These are phyloP conservation scores for Colletotrichum karsti DNA, from an alignment of 2,329 filamentous ascomycete species.

Conservation along the genomic window DNA sequence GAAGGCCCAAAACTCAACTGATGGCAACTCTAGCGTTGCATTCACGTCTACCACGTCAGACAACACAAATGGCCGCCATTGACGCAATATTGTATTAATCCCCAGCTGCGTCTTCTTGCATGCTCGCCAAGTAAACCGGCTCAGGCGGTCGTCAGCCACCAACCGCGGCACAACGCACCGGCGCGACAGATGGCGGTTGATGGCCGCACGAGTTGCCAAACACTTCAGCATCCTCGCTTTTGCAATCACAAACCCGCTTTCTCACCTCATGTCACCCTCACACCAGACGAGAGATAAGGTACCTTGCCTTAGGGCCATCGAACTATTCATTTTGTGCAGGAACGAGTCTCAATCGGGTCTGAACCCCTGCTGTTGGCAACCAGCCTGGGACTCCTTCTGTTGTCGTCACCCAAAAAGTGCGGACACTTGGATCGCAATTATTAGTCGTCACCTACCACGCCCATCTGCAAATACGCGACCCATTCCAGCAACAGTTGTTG, in stretches of 20 bases:
- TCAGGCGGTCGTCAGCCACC: constrained; percentile 24
- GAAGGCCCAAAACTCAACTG: background rate
- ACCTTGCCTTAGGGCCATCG: constrained; percentile 20
- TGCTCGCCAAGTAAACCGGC: constrained; percentile 1
- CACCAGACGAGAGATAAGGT: constrained; percentile 18
- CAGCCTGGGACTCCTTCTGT: constrained; percentile 1
- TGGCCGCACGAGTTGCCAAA: background rate
- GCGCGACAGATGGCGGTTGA: background rate
- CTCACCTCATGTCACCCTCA: too few relatives aligned
- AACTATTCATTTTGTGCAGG: constrained; percentile 26
- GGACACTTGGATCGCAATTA: background rate
- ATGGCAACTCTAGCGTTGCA: background rate
- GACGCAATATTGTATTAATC: constrained; percentile 8
- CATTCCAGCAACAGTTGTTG: too few relatives aligned
- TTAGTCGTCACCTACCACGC: background rate
- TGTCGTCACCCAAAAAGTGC: background rate
- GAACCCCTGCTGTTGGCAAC: constrained; percentile 14
- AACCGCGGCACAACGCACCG: constrained; percentile 3
- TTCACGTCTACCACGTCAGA: background rate
- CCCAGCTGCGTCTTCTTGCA: background rate
- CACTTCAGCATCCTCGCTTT: background rate
- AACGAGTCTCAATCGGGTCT: constrained; percentile 17
- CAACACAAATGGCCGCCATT: constrained; percentile 8
- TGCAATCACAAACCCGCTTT: background rate
- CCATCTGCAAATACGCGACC: background rate